Conservation (phyloP, 768 basidiomycete genomes). For the Suillus sp. region DNA sequence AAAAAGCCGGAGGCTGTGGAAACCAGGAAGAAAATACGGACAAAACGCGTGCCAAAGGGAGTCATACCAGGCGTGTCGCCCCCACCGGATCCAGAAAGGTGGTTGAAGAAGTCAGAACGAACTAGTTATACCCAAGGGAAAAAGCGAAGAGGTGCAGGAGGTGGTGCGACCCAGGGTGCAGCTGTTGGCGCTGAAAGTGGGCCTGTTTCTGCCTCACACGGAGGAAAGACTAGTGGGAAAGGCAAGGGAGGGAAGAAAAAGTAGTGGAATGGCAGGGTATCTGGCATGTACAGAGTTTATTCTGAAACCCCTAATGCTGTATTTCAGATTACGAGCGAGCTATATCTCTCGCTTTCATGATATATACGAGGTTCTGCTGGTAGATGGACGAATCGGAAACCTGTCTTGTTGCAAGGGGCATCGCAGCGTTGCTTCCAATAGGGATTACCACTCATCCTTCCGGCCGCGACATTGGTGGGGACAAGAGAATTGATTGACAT, state of each 20-base stretch:
- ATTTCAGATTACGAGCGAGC: neutral
- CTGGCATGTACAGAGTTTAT: neutral
- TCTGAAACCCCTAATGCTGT: neutral
- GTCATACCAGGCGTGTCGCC: slow-evolving; percentile 80
- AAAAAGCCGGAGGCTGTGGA: slow-evolving; percentile 41
- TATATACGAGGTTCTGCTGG: neutral
- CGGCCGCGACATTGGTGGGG: too few species aligned
- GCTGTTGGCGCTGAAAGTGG: slow-evolving; percentile 32
- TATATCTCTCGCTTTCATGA: neutral
- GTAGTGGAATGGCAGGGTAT: slow-evolving; percentile 31
- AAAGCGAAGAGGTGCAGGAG: slow-evolving; percentile 53
- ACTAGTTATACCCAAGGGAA: slow-evolving; percentile 54
- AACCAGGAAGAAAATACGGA: slow-evolving; percentile 52
- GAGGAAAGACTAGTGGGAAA: slow-evolving; percentile 40
- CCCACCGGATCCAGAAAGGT: slow-evolving; percentile 82
- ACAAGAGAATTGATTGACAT: too few species aligned
- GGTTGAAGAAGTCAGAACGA: slow-evolving; percentile 86
- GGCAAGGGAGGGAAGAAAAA: slow-evolving; percentile 73
- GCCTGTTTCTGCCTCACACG: slow-evolving; percentile 23
- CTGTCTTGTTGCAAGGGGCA: too few species aligned
- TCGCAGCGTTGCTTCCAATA: too few species aligned
- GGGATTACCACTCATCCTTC: too few species aligned
- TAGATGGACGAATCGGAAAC: too few species aligned
- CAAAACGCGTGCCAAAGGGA: slow-evolving; percentile 71
- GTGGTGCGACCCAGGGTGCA: slow-evolving; percentile 71